A percentile compares a stretch with the other conserved stretches of the same genome.
Evolutionary conservation across 2,329 filamentous ascomycete genomes (phyloP).

Genomic region (Sporothrix brasiliensis): DNA sequence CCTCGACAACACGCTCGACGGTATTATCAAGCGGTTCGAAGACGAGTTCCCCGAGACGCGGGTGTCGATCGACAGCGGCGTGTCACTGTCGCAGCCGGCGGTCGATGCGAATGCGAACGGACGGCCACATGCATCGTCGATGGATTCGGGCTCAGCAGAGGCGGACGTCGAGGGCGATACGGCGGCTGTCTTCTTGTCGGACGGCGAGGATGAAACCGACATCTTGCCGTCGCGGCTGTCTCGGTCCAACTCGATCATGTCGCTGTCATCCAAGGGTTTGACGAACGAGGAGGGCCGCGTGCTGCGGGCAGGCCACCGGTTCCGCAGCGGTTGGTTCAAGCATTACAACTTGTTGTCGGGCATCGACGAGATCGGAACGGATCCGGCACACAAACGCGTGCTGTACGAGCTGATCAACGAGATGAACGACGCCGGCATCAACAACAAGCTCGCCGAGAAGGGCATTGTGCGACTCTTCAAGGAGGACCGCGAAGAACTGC

Average conservation of each 20-base stretch:
- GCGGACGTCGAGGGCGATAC: constrained; percentile 14
- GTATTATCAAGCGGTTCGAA: constrained; percentile 94
- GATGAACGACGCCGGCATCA: constrained; percentile 62
- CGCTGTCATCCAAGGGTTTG: constrained; percentile 54
- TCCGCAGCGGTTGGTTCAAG: constrained; percentile 58
- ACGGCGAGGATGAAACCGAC: constrained; percentile 55
- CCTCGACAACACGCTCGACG: constrained; percentile 82
- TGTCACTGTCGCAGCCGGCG: constrained; percentile 38
- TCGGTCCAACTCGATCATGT: constrained; percentile 57
- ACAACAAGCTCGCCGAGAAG: constrained; percentile 56
- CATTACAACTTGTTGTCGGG: constrained; percentile 54
- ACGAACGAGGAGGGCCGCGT: constrained; percentile 61
- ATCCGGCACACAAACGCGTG: constrained; percentile 55
- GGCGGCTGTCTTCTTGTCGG: constrained; percentile 48
- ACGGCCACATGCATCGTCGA: constrained; percentile 36
- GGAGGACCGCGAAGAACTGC: constrained; percentile 57
- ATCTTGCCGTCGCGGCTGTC: constrained; percentile 50
- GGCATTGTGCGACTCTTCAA: constrained; percentile 65
- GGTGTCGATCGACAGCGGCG: constrained; percentile 43
- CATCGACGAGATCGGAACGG: constrained; percentile 54
- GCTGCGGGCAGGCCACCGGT: constrained; percentile 59
- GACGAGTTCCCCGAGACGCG: constrained; percentile 93
- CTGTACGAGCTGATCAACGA: constrained; percentile 67
- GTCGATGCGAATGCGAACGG: constrained; percentile 18
- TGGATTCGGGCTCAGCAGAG: constrained; percentile 29